Evolutionary conservation across 768 basidiomycete genomes (phyloP).

Genomic region (Rickenella mellea): DNA sequence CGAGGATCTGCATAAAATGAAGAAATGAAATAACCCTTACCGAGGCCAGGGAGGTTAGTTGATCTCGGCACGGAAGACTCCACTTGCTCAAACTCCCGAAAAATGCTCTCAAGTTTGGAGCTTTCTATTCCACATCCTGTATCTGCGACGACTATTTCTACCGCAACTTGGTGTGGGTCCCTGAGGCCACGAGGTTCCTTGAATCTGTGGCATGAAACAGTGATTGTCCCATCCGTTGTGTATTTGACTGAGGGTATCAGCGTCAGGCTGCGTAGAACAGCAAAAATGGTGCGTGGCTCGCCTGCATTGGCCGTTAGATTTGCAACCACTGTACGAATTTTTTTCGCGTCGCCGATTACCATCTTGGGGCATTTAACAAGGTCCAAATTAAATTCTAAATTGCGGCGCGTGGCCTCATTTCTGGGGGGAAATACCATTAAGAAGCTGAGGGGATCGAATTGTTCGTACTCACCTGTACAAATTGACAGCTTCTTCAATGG

Average conservation of each 20-base stretch:
- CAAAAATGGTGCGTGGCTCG: slow-evolving; percentile 20
- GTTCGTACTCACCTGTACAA: slow-evolving; percentile 33
- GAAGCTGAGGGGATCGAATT: background rate
- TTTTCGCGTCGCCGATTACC: slow-evolving; percentile 64
- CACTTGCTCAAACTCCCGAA: slow-evolving; percentile 73
- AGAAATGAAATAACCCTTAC: slow-evolving; percentile 18
- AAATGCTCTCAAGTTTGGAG: slow-evolving; percentile 63
- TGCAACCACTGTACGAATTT: slow-evolving; percentile 67
- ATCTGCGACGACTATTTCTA: slow-evolving; percentile 65
- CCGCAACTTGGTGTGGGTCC: slow-evolving; percentile 34
- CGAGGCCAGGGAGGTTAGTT: slow-evolving; percentile 33
- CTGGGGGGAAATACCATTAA: slow-evolving; percentile 7
- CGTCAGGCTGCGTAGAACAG: background rate
- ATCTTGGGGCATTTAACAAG: slow-evolving; percentile 41
- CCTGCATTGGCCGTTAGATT: slow-evolving; percentile 72
- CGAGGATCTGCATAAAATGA: background rate
- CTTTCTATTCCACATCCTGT: slow-evolving; percentile 64
- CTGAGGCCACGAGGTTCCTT: slow-evolving; percentile 43
- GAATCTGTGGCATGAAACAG: slow-evolving; percentile 43
- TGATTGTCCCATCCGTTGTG: slow-evolving; percentile 51
- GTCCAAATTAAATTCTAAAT: slow-evolving; percentile 50
- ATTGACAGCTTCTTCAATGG: slow-evolving; percentile 51
- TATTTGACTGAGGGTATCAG: slow-evolving; percentile 53
- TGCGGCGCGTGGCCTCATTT: slow-evolving; percentile 55
- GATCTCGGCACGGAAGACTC: slow-evolving; percentile 38